phyloP scores from a whole-genome alignment of 768 basidiomycete genomes.

The Termitomyces sp. region DNA sequence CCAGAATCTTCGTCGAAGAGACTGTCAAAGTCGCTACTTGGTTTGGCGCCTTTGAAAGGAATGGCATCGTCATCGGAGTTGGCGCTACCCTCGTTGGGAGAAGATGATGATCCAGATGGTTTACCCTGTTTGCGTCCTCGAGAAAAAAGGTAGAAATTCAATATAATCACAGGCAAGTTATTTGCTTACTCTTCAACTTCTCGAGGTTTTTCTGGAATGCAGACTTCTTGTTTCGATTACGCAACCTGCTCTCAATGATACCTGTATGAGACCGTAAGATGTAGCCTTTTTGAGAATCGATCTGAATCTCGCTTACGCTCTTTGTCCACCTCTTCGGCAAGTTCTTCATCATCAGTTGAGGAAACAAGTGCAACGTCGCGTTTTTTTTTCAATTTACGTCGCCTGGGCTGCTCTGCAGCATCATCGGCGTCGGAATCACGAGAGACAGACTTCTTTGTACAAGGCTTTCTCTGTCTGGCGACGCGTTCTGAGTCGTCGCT shows the following conservation, averaged over 20 bases:
- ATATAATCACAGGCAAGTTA: not conserved
- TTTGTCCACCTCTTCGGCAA: constrained; percentile 47
- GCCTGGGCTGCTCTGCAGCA: constrained; percentile 26
- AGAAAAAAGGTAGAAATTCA: constrained; percentile 1
- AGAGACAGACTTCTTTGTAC: constrained; percentile 12
- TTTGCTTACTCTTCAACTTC: constrained; percentile 52
- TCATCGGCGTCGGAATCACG: constrained; percentile 21
- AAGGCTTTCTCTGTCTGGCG: not conserved
- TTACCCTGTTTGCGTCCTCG: constrained; percentile 41
- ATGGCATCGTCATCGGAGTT: constrained; percentile 18
- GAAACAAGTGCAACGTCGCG: constrained; percentile 30
- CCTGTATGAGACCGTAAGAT: constrained; percentile 27
- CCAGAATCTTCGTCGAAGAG: constrained; percentile 34
- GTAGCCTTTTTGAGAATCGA: not conserved
- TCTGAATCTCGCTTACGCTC: constrained; percentile 32
- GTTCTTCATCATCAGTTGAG: constrained; percentile 32
- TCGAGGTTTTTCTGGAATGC: constrained; percentile 61
- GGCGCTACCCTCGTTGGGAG: constrained; percentile 17
- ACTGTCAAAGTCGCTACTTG: constrained; percentile 28
- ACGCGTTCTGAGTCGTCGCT: constrained; percentile 9
- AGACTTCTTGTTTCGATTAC: constrained; percentile 54
- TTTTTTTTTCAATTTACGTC: constrained; percentile 32
- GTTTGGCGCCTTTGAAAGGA: constrained; percentile 44
- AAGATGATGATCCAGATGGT: constrained; percentile 23
- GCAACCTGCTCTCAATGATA: constrained; percentile 60